A percentile compares a stretch with the other conserved stretches of the same genome.
Conservation (phyloP, 495 filamentous ascomycete species). For the Tuber umbilicatum region DNA sequence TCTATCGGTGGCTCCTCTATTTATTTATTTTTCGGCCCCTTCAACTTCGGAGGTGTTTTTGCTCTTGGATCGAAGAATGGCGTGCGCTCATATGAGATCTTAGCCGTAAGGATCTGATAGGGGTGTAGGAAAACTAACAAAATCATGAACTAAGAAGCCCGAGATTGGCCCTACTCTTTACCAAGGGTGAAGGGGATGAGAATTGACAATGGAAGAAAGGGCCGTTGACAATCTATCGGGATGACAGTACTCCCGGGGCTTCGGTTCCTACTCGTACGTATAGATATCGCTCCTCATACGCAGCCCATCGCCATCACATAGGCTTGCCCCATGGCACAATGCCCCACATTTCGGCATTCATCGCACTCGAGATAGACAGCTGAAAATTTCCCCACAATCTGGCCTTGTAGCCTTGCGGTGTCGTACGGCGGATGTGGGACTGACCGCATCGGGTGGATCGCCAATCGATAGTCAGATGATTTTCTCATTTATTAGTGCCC, state of each 20-base stretch:
- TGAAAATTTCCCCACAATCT: background rate
- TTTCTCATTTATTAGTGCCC: background rate
- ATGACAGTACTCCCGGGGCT: background rate
- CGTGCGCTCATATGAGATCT: background rate
- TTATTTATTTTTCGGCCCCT: background rate
- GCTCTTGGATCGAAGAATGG: background rate
- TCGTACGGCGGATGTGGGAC: background rate
- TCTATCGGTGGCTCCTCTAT: background rate
- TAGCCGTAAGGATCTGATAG: background rate
- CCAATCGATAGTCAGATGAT: background rate
- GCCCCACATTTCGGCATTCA: background rate
- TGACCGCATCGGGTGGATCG: background rate
- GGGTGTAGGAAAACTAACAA: background rate
- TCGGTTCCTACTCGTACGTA: background rate
- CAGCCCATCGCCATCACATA: no score
- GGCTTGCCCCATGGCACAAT: no score
- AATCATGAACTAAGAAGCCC: background rate
- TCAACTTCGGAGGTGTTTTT: background rate
- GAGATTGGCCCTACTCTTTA: background rate
- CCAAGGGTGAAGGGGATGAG: background rate
- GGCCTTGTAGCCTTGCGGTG: background rate
- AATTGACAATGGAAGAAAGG: background rate
- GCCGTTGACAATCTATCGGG: background rate
- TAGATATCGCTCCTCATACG: no score
- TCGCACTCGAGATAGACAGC: background rate